Conservation (phyloP, 2,329 filamentous ascomycete genomes). For the Nemania abortiva region DNA sequence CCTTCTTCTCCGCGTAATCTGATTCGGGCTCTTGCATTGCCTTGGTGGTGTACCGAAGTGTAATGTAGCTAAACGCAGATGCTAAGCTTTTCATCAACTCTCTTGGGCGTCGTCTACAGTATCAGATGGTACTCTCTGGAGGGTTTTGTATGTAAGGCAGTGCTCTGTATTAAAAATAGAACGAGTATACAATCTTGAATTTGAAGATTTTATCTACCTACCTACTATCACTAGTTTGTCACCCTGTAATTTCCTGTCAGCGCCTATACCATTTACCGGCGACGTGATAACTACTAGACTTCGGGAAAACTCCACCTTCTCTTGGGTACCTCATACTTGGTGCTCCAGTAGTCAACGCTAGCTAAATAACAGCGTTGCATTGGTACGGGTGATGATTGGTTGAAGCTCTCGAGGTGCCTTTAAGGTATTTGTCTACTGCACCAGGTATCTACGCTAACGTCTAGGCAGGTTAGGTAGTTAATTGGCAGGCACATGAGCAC, state of each 20-base stretch:
- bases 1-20: too few relatives aligned
- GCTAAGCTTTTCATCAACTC: too few relatives aligned
- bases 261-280: not conserved
- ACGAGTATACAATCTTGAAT: not conserved
- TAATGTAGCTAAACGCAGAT: too few relatives aligned
- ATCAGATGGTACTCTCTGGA: too few relatives aligned
- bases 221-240: not conserved
- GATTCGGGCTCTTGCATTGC: too few relatives aligned
- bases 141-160: too few relatives aligned
- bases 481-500: not conserved
- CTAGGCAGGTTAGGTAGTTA: not conserved
- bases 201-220: not conserved
- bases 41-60: too few relatives aligned
- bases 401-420: not conserved
- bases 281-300: not conserved
- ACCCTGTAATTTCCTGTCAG: constrained; percentile 7
- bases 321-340: not conserved
- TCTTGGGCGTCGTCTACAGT: too few relatives aligned
- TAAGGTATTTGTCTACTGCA: not conserved
- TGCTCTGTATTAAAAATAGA: too few relatives aligned
- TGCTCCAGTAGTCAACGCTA: not conserved
- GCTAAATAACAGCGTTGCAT: not conserved
- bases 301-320: not conserved
- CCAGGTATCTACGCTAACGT: not conserved
- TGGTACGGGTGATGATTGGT: not conserved